Evolutionary conservation across 768 basidiomycete species (phyloP), one percentile per base, ranked within the genome.

Genomic region (Pholiota molesta): DNA sequence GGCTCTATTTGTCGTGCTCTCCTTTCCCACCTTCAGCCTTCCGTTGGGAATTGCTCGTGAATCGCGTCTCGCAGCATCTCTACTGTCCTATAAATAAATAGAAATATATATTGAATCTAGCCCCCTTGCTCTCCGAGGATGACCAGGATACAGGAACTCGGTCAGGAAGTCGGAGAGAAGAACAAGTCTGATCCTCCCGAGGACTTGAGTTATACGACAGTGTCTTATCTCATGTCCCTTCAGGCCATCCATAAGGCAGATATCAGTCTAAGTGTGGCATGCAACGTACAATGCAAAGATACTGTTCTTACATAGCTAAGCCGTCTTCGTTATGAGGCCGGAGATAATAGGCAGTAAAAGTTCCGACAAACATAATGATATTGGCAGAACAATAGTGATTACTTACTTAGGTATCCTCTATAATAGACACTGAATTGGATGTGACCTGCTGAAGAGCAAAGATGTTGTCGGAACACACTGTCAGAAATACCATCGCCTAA

Each of bases 121-220:
- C 44, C 47, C 35, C 23, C 49, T 29, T 51, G 53, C 53, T 53
- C 31, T 54, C 53, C 53, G 53, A 54, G 53, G 53, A 39, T 13
- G 53, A 13, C 53, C 33, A n/a, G 21, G 47, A 26, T n/a, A 39
- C 53, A 8, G 37, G 53, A 54, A 35, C n/a, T 31, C 31, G 53
- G 33, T 21, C 23, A 37, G 53, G 33, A 21, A 17, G 19, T 54
- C 31, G n/a, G 53, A 19, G 49, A 21, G 47, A 49, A 49, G 8
- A 31, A 31, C 6, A 31, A 14, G n/a, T 10, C 23, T 26, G 19
- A 21, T 16, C 42, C n/a, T n/a, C 42, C 19, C 47, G 23, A 19
- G 19, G 21, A 26, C 28, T n/a, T n/a, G 14, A 19, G 11, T 10
- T 21, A 2, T 49, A 37, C 35, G 21, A 23, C 10, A 26, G 23